These are phyloP conservation scores for Phytophthora aleatoria DNA, from an alignment of 352 stramenopile species.

Conservation along the genomic window DNA sequence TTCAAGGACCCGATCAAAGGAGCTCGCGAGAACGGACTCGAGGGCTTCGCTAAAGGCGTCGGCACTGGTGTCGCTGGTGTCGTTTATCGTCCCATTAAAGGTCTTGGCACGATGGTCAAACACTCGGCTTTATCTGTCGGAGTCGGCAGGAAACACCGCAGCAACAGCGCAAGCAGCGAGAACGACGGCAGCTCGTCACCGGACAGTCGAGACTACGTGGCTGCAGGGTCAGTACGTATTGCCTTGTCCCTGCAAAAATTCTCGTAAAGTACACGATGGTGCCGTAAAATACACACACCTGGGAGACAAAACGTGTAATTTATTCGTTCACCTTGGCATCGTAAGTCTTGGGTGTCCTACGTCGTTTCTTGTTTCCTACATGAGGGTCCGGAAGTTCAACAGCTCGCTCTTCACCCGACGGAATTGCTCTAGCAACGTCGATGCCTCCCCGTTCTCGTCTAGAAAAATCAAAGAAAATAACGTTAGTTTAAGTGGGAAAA, in stretches of 20 bases:
- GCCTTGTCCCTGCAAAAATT: slow-evolving; percentile 72
- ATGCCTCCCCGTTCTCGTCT: slow-evolving; percentile 70
- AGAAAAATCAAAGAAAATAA: slow-evolving; percentile 11
- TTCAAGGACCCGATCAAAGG: slow-evolving; percentile 84
- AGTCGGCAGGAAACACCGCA: slow-evolving; percentile 47
- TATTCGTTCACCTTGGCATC: slow-evolving; percentile 45
- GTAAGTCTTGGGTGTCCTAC: slow-evolving; percentile 8
- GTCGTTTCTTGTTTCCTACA: slow-evolving; percentile 47
- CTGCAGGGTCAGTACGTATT: slow-evolving; percentile 61
- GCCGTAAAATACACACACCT: slow-evolving; percentile 7
- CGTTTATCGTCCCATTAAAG: slow-evolving; percentile 74
- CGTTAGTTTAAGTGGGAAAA: slow-evolving; percentile 11
- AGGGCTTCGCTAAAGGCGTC: slow-evolving; percentile 78
- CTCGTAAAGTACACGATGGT: slow-evolving; percentile 15
- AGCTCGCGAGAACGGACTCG: slow-evolving; percentile 70
- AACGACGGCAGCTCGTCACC: slow-evolving; percentile 32
- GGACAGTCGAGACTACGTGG: slow-evolving; percentile 43
- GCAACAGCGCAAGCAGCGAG: slow-evolving; percentile 35
- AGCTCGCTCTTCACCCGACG: slow-evolving; percentile 75
- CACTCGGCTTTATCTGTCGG: slow-evolving; percentile 74
- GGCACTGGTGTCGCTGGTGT: slow-evolving; percentile 70
- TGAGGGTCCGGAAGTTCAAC: slow-evolving; percentile 70
- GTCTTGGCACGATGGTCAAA: slow-evolving; percentile 77
- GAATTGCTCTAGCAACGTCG: slow-evolving; percentile 72
- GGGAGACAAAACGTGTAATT: slow-evolving; percentile 58